Conservation (phyloP, 306 rosid species). For the Boehmeria nivea region DNA sequence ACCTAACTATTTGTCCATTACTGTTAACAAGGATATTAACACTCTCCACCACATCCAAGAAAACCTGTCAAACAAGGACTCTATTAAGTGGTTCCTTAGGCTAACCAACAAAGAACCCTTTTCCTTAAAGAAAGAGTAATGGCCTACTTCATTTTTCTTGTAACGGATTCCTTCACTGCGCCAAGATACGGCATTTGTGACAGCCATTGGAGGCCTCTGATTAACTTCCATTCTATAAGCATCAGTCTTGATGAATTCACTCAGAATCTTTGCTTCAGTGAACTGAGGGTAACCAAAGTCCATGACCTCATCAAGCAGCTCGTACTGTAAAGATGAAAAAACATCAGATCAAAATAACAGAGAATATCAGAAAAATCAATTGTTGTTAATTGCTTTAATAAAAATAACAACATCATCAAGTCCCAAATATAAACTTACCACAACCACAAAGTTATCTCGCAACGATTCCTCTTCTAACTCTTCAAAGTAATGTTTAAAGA, state of each 20-base stretch:
- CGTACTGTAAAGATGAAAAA: conserved; percentile 53
- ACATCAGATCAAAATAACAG: conserved; percentile 10
- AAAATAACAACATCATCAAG: not conserved
- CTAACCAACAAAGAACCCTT: not conserved
- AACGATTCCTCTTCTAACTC: conserved; percentile 96
- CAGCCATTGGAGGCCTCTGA: conserved; percentile 99
- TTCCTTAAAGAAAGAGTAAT: not conserved
- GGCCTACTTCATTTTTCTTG: conserved; percentile 91
- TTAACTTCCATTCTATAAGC: conserved; percentile 97
- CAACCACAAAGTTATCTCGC: conserved; percentile 97
- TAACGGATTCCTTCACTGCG: conserved; percentile 93
- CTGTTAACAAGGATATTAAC: conserved; percentile 98
- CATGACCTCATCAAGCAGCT: conserved; percentile 94
- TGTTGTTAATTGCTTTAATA: too few relatives aligned
- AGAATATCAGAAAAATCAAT: not conserved
- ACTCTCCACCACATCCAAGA: conserved; percentile 99
- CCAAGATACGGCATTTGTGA: conserved; percentile 99
- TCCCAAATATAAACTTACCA: conserved; percentile 44
- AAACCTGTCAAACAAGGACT: conserved; percentile 51
- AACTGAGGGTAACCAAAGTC: conserved; percentile 98
- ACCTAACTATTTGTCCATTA: conserved; percentile 95
- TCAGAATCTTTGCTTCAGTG: conserved; percentile 92
- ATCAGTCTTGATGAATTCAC: conserved; percentile 97
- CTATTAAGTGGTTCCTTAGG: conserved; percentile 20
- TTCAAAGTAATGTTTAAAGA: conserved; percentile 93